Percentiles rank a stretch among this genome's conserved stretches.
phyloP scores from a whole-genome alignment of 2,329 filamentous ascomycete genomes.

The Nectriaceae sp. region DNA sequence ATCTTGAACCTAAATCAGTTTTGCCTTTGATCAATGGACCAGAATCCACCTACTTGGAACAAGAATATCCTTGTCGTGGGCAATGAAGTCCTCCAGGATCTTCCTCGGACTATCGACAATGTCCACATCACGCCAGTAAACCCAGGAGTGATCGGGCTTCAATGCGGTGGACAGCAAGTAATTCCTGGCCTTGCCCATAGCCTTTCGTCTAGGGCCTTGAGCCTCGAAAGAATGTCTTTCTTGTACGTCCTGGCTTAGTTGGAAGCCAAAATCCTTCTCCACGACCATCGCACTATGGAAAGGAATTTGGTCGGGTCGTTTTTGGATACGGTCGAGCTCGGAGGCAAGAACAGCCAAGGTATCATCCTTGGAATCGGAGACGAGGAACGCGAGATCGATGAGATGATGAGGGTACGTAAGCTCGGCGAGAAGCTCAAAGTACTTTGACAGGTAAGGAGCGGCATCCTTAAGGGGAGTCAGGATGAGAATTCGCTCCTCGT shows the following conservation, averaged over 20 bases:
- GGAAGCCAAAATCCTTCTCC: conserved; percentile 85
- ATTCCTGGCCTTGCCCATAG: conserved; percentile 88
- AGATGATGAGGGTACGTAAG: conserved; percentile 93
- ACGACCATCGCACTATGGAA: conserved; percentile 86
- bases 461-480: conserved; percentile 93
- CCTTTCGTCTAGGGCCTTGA: conserved; percentile 86
- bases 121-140: conserved; percentile 98
- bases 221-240: conserved; percentile 84
- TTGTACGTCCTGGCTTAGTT: conserved; percentile 75
- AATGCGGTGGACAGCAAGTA: conserved; percentile 83
- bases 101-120: conserved; percentile 85
- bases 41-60: conserved; percentile 77
- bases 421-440: conserved; percentile 89
- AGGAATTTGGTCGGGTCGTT: conserved; percentile 73
- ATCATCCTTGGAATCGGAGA: conserved; percentile 89
- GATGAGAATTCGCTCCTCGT: conserved; percentile 86
- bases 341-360: conserved; percentile 83
- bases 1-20: conserved; percentile 53
- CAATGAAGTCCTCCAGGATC: conserved; percentile 93
- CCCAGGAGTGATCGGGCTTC: conserved; percentile 95
- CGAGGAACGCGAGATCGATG: conserved; percentile 93
- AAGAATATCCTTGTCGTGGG: conserved; percentile 88
- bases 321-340: conserved; percentile 87
- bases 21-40: neutral
- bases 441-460: conserved; percentile 76